Evolutionary conservation across 2,329 filamentous ascomycete species (phyloP), one percentile per base, ranked within the genome.

Genomic region (Laburnicola sp.): DNA sequence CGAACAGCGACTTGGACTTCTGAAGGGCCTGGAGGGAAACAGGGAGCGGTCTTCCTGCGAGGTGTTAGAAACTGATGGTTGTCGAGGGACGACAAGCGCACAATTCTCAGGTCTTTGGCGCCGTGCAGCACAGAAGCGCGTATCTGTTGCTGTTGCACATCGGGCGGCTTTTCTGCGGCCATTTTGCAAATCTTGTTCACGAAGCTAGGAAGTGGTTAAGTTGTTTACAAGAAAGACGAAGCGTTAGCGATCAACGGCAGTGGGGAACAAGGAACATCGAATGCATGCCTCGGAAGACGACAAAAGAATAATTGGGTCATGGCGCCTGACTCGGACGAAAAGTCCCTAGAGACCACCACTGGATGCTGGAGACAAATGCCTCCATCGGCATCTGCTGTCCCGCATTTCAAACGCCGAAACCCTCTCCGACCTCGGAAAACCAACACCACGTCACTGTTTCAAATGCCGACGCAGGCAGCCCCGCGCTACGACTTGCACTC

Each of bases 1-100:
- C 81, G 82, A 56, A 89, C 79, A 56, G 80, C 78, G 56, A 89
- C 73, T 73, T 88, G 82, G 46, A 89, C 79, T 68, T 88, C 84
- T 56, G 74, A 69, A 26, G 75, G 67, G 35, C 68, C 64, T 10
- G 82, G 83, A 10, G 75, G 59, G 27, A 75, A 58, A 39, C n/a
- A 82, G 69, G 7, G 70, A 62, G 56, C 82, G 78, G 42, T 74
- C 70, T 77, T 85, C 82, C 83, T 85, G 60, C 8, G n/a, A 7
- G 36, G 39, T 64, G 35, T 58, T 32, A 58, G 57, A 21, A 8
- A n/a, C 1, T 30, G 28, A 23, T 9, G 25, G 39, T 35, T n/a
- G n/a, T n/a, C n/a, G 38, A 28, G 40, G 31, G 10, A 32, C 22
- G 27, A n/a, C 21, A 36, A 23, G 57, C 75, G 58, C 75, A 84